A percentile compares a stretch with the other conserved stretches of the same genome.
Conservation (phyloP, 257 asterid genomes). For the Linaria vulgaris region DNA sequence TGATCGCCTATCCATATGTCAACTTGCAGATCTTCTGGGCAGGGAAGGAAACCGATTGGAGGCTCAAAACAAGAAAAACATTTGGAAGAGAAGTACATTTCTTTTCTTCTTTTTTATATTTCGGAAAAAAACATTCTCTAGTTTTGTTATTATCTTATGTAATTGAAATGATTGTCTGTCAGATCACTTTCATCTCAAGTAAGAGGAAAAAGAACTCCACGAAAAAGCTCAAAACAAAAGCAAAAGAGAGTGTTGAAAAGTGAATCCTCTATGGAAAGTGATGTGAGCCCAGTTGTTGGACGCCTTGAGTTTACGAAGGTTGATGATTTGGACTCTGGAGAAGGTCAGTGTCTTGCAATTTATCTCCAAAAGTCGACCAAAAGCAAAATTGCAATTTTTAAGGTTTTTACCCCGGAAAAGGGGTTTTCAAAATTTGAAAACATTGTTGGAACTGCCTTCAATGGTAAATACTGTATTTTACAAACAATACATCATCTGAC, state of each 20-base stretch:
- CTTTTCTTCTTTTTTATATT: constrained; percentile 16
- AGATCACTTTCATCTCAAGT: constrained; percentile 68
- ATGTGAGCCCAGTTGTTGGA: constrained; percentile 37
- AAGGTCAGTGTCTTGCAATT: constrained; percentile 13
- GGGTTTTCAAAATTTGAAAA: neutral
- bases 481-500: neutral
- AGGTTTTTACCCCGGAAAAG: neutral
- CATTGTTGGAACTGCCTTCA: neutral
- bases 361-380: constrained; percentile 26
- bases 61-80: constrained; percentile 44
- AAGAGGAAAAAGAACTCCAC: constrained; percentile 81
- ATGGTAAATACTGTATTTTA: neutral
- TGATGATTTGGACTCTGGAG: constrained; percentile 56
- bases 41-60: constrained; percentile 48
- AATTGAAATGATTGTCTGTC: constrained; percentile 37
- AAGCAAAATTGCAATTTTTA: constrained; percentile 16
- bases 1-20: constrained; percentile 23
- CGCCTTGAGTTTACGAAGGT: constrained; percentile 33
- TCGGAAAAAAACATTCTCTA: constrained; percentile 22
- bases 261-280: constrained; percentile 43
- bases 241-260: constrained; percentile 41
- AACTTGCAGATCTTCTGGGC: constrained; percentile 58
- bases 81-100: constrained; percentile 53
- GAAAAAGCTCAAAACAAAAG: constrained; percentile 52
- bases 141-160: constrained; percentile 28